Evolutionary conservation across 179 eudicot genomes (phyloP), one percentile per base, ranked within the genome.

Genomic region (Actinidia arguta): DNA sequence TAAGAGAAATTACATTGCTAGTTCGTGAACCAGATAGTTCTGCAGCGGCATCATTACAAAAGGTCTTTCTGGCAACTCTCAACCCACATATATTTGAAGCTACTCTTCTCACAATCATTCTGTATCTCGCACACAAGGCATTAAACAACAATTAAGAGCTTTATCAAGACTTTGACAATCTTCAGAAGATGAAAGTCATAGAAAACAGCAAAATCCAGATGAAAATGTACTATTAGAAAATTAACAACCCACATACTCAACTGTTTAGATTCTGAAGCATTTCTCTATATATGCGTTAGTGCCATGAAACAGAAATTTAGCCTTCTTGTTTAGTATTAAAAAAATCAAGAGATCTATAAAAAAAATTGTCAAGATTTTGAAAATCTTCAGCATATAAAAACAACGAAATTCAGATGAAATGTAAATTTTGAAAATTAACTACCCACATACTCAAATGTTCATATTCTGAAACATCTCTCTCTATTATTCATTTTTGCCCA

Each of bases 31-130:
- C 82, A 51, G 85, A 82, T 68, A 77, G 52, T 36, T 72, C 81
- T 18, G 72, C 70, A 58, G 87, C 78, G 55, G 89, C 81, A 80
- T 63, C 81, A 75, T 70, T 83, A 68, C 88, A 87, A 75, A 87
- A 86, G 39, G 76, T 72, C 80, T 84, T 87, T 75, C 79, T 66
- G 17, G 80, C 78, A 68, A 61, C 69, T 63, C 72, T 75, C 75
- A 77, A 79, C 31, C 78, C 84, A 78, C 56, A 52, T 10, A 72
- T 25, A 50, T 81, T 75, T 51, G 72, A 69, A 78, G 61, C 76
- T 56, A 85, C 18, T 78, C 87, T 82, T 69, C 79, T 78, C 50
- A 80, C 58, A 79, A 84, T 78, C 84, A 86, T 50, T 82, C 91
- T 88, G 69, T 22, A 24, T 27, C 56, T 4, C 84, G 56, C 13